phyloP scores from a whole-genome alignment of 352 stramenopile genomes.

The Thalassiosira allenii region DNA sequence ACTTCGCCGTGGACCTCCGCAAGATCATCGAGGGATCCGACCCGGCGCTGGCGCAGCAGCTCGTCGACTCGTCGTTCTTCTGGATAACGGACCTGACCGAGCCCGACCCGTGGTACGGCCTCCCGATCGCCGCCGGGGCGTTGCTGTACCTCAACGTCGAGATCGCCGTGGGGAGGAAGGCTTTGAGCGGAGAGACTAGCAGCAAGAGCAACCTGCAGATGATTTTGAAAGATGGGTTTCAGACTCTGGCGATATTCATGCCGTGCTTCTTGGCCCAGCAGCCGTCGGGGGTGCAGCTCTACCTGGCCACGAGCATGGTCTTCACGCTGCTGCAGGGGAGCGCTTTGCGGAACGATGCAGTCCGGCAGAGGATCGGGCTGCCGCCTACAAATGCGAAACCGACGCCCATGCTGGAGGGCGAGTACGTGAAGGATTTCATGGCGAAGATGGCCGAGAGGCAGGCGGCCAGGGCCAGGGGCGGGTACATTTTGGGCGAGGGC shows the following conservation, averaged over 20 bases:
- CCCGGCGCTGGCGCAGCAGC: constrained; percentile 73
- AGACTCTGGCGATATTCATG: constrained; percentile 83
- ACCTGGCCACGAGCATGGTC: constrained; percentile 77
- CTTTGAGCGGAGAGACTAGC: constrained; percentile 65
- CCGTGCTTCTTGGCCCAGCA: constrained; percentile 79
- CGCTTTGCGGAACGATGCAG: constrained; percentile 65
- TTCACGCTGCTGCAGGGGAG: constrained; percentile 76
- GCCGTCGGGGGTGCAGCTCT: constrained; percentile 78
- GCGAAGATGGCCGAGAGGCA: constrained; percentile 64
- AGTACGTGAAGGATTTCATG: constrained; percentile 79
- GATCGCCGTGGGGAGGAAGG: constrained; percentile 68
- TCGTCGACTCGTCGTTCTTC: constrained; percentile 69
- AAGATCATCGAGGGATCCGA: constrained; percentile 81
- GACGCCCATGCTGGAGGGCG: constrained; percentile 31
- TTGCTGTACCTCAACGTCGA: constrained; percentile 84
- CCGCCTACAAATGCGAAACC: constrained; percentile 52
- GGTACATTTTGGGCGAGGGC: constrained; percentile 48
- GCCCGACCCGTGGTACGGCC: constrained; percentile 81
- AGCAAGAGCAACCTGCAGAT: constrained; percentile 65
- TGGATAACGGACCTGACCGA: constrained; percentile 83
- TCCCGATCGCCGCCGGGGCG: constrained; percentile 73
- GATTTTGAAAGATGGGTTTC: constrained; percentile 81
- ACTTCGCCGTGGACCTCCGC: constrained; percentile 75
- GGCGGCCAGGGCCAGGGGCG: constrained; percentile 36
- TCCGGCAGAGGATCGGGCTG: constrained; percentile 65